These are phyloP conservation scores for Leccinum subgranulosum DNA, from an alignment of 768 basidiomycete species.

Conservation along the genomic window DNA sequence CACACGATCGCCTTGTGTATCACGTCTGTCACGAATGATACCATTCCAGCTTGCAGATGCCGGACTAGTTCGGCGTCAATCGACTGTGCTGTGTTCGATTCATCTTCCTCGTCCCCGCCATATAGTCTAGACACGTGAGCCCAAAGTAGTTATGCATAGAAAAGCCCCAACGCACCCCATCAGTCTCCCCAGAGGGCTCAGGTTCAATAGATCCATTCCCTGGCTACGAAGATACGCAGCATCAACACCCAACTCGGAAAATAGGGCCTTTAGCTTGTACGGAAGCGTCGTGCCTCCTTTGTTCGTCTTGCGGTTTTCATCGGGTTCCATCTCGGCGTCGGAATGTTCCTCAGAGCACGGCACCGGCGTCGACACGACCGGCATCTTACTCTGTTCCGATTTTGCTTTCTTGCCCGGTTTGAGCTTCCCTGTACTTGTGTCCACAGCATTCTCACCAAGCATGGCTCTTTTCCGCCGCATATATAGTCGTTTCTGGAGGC, in stretches of 20 bases:
- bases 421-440: constrained; percentile 24
- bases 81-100: constrained; percentile 20
- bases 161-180: constrained; percentile 38
- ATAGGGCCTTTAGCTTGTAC: constrained; percentile 41
- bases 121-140: constrained; percentile 23
- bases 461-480: constrained; percentile 71
- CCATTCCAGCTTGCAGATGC: constrained; percentile 42
- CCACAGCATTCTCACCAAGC: constrained; percentile 30
- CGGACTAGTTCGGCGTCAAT: constrained; percentile 51
- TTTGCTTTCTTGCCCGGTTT: constrained; percentile 37
- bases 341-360: constrained; percentile 7
- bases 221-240: constrained; percentile 38
- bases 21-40: constrained; percentile 50
- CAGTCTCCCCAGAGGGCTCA: constrained; percentile 34
- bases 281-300: constrained; percentile 41
- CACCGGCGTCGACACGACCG: constrained; percentile 6
- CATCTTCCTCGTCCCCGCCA: constrained; percentile 19
- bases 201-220: constrained; percentile 43
- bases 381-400: neutral
- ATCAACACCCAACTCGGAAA: constrained; percentile 45
- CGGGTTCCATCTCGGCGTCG: constrained; percentile 5
- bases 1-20: constrained; percentile 50
- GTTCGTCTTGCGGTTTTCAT: constrained; percentile 15
- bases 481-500: constrained; percentile 59
- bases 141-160: constrained; percentile 8